These are phyloP conservation scores for Pelagophyceae sp. DNA, from an alignment of 352 stramenopile species.

Conservation along the genomic window DNA sequence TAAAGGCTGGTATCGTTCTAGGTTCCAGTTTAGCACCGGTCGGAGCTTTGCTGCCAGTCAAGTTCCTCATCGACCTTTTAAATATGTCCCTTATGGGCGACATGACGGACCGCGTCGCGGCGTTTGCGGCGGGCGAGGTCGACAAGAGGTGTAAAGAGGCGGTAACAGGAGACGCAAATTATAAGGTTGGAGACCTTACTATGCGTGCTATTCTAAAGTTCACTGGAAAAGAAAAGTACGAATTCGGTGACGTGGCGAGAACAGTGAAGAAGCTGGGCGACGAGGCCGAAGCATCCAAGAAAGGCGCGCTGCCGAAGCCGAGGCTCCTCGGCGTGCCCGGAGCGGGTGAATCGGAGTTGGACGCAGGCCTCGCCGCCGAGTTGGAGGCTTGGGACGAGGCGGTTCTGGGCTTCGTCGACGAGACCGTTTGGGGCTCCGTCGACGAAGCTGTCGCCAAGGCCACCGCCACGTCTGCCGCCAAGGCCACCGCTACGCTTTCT, in stretches of 20 bases:
- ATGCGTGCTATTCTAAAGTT: constrained; percentile 35
- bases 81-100: background rate
- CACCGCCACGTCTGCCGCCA: too few relatives aligned
- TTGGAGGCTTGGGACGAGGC: too few relatives aligned
- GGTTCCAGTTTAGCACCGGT: background rate
- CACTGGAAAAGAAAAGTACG: constrained; percentile 49
- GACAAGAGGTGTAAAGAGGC: background rate
- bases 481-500: too few relatives aligned
- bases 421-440: too few relatives aligned
- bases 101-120: background rate
- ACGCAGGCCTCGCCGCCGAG: too few relatives aligned
- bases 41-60: background rate
- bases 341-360: too few relatives aligned
- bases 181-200: background rate
- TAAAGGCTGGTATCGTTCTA: background rate
- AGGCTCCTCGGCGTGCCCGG: too few relatives aligned
- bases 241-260: constrained; percentile 19
- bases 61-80: background rate
- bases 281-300: too few relatives aligned
- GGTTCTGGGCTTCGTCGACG: too few relatives aligned
- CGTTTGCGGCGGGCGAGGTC: background rate
- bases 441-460: too few relatives aligned
- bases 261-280: background rate
- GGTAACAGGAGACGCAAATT: background rate
- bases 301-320: too few relatives aligned